phyloP scores from a whole-genome alignment of 1,284 basidiomycete genomes.

The Somion occarium region DNA sequence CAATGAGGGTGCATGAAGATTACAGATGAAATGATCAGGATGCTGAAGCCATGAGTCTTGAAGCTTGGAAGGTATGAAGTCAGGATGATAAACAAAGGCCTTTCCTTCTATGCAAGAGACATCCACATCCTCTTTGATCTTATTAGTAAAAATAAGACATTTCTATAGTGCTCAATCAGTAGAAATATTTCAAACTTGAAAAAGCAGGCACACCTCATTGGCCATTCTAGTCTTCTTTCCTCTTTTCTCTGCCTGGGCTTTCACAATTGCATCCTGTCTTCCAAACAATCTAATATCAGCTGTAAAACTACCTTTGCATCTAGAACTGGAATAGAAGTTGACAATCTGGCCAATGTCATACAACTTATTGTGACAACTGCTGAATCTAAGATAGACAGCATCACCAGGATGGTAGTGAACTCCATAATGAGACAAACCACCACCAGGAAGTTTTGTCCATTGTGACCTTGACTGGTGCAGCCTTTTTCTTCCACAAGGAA shows the following conservation, averaged over 20 bases:
- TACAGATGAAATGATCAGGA: constrained; percentile 46
- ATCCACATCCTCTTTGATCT: constrained; percentile 22
- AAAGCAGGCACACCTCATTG: constrained; percentile 28
- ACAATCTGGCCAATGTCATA: constrained; percentile 53
- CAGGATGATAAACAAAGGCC: constrained; percentile 15
- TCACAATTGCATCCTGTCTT: constrained; percentile 36
- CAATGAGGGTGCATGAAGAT: constrained; percentile 5
- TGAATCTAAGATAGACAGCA: constrained; percentile 48
- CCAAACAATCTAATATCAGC: constrained; percentile 38
- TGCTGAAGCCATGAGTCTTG: constrained; percentile 43
- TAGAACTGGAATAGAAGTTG: constrained; percentile 25
- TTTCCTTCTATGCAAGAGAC: constrained; percentile 41
- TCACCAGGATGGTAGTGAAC: constrained; percentile 50
- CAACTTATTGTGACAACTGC: constrained; percentile 22
- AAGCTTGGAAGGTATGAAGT: constrained; percentile 21
- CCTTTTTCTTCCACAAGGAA: constrained; percentile 38
- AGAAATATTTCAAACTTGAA: not conserved
- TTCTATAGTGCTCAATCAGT: constrained; percentile 32
- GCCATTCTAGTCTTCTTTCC: constrained; percentile 8
- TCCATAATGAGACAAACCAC: constrained; percentile 33
- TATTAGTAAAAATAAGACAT: constrained; percentile 36
- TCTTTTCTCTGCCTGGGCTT: constrained; percentile 13
- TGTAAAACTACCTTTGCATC: constrained; percentile 9
- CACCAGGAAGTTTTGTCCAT: constrained; percentile 21
- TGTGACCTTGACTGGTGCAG: constrained; percentile 19